Base-by-base conservation (phyloP, 768 basidiomycete species). In the Strobilomyces echinocephalus region DNA sequence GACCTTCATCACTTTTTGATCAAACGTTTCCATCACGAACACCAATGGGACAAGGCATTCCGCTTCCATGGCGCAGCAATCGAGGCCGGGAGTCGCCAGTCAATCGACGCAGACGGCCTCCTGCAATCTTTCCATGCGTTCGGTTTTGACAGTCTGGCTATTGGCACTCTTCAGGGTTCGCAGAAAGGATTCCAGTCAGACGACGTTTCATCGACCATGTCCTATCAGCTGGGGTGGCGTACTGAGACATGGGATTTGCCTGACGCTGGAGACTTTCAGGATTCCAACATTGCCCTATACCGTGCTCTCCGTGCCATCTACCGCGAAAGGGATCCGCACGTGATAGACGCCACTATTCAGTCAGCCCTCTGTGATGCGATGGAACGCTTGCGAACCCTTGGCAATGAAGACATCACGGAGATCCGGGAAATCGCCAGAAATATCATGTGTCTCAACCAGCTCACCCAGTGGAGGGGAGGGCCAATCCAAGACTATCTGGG, bases 201-300 rank as follows among this genome's bases (percentile, higher is more conserved):
- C 50, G 64, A 56, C 14, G 61, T 55, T 24, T 65, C 76, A 15
- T 71, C 80, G 0, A 73, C 75, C 41, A 78, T 89, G 74, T 80
- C 75, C 33, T 94, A 92, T 68, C 79, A 83, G 38, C 75, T 97
- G 1, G 97, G 89, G 15, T 98, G 97, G 97, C 79, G 95, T 43
- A 95, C 94, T 0, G 91, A 88, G 56, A 87, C 85, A 1, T 99
- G 97, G 97, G 95, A 98, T 69, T 73, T 99, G 24, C 95, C 95
- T 1, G 81, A 88, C 46, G 74, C 75, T 0, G 58, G 71, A 10
- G 69, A 70, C 2, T 69, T 74, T 49, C 71, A 72, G 21, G 73
- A 73, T 26, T 68, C 82, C 9, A 82, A 81, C 21, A 76, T 79
- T 14, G 72, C 84, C 2, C 72, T 97, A 5, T 99, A 95, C 68